Percentiles rank a stretch among this genome's conserved stretches.
phyloP scores from a whole-genome alignment of 2,329 filamentous ascomycete genomes.

The Trichophyton mentagrophytes region DNA sequence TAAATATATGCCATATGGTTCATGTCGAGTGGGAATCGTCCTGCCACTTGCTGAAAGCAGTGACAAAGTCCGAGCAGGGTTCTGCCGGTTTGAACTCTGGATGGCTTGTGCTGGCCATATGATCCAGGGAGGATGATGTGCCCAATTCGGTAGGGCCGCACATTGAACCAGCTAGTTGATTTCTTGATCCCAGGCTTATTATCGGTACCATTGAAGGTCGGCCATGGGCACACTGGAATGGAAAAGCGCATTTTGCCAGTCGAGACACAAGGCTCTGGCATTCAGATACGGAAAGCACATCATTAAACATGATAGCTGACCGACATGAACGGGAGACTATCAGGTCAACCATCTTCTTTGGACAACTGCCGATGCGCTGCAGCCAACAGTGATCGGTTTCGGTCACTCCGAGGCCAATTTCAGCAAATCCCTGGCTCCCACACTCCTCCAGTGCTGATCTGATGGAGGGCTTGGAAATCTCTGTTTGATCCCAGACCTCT shows the following conservation, averaged over 20 bases:
- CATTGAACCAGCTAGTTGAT: background rate
- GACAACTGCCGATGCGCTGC: conserved; percentile 53
- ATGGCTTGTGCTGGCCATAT: too few relatives aligned
- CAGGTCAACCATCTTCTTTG: conserved; percentile 57
- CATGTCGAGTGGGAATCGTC: background rate
- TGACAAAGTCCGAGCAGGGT: conserved; percentile 4
- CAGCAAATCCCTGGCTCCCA: background rate
- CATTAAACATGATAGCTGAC: conserved; percentile 41
- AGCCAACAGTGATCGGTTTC: conserved; percentile 39
- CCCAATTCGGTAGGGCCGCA: background rate
- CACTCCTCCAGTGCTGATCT: background rate
- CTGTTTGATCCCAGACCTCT: conserved; percentile 57
- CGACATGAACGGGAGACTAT: conserved; percentile 39
- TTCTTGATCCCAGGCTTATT: conserved; percentile 19
- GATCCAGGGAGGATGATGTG: background rate
- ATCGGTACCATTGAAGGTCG: conserved; percentile 37
- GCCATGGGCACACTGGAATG: conserved; percentile 41
- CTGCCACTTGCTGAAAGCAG: conserved; percentile 4
- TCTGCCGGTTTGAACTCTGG: background rate
- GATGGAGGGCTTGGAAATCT: conserved; percentile 22
- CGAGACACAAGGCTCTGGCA: conserved; percentile 27
- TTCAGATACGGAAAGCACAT: conserved; percentile 27
- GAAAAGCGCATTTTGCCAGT: conserved; percentile 33
- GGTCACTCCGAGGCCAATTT: background rate
- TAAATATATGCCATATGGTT: background rate